Conservation (phyloP, 257 asterid genomes). For the Echium plantagineum region DNA sequence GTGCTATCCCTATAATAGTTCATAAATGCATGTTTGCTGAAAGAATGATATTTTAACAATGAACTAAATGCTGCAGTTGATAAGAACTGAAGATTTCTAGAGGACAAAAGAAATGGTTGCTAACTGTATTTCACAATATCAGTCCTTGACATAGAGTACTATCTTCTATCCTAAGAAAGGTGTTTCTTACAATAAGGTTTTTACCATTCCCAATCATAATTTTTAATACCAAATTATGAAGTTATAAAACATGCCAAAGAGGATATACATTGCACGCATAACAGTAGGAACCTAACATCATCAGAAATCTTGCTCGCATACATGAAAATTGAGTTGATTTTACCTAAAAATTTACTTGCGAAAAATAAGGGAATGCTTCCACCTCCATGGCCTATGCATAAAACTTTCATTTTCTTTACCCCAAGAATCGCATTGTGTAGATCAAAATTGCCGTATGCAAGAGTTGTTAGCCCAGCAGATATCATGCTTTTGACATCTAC, state of each 20-base stretch:
- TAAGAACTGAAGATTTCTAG: neutral
- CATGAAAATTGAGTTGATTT: conserved; percentile 1
- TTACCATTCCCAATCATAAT: no score
- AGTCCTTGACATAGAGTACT: neutral
- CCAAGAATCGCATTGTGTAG: conserved; percentile 50
- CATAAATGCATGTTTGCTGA: neutral
- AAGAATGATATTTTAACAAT: neutral
- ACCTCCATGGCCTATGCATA: conserved; percentile 95
- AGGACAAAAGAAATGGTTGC: neutral
- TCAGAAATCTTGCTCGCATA: neutral
- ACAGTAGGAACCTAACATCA: no score
- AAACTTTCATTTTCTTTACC: conserved; percentile 42
- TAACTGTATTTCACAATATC: neutral
- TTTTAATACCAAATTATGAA: no score
- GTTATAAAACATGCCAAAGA: no score
- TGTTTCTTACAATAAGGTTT: no score
- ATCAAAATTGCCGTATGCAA: conserved; percentile 40
- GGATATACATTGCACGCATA: no score
- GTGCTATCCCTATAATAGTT: neutral
- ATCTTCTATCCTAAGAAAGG: neutral
- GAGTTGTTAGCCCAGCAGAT: conserved; percentile 58
- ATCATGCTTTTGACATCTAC: conserved; percentile 90
- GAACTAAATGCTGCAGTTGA: neutral
- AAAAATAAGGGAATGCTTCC: conserved; percentile 84
- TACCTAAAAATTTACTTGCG: conserved; percentile 68